Base-by-base conservation (phyloP, 495 filamentous ascomycete species). In the Penicillium tannophilum region DNA sequence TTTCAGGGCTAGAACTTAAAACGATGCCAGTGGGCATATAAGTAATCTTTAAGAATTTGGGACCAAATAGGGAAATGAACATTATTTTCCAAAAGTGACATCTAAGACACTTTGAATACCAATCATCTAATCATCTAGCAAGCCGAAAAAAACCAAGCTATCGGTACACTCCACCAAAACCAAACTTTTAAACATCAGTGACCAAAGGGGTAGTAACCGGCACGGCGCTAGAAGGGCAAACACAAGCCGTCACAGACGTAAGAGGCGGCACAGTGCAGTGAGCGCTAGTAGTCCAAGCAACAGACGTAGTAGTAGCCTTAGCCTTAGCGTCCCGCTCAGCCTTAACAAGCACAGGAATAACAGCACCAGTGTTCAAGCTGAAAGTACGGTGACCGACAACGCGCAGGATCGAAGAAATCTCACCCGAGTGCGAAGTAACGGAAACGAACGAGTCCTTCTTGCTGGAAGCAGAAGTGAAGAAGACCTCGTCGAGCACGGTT, bases 341-440 rank as follows among this genome's bases (percentile, higher is more conserved):
- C 63, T 79, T 82, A 9, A 91, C 80, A 44, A 91, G 75, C 26
- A 88, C 86, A 1, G 89, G 86, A 55, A 92, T 90, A 7, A 88
- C 80, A 46, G 85, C 86, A 14, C 89, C 88, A 0, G 89, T 91
- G 24, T 69, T 81, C 53, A 91, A 62, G 5, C 71, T 71, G 61
- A 91, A 92, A 9, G 55, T 24, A 17, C 81, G 78, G 66, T 92
- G 89, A 3, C 82, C 82, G 2, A 91, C 20, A 62, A 80, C 84
- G 49, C 81, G 66, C 57, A 91, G 64, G 10, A 86, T 75, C 2
- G 78, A 80, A 0, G 64, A 68, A 60, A 89, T 89, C 65, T 88
- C 84, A 12, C 87, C 87, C 0, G 83, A 86, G 68, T 92, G 90
- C 46, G 80, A 84, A 0, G 88, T 91, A 30, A 91, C 74, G 49